A percentile compares a stretch with the other conserved stretches of the same genome.
phyloP scores from a whole-genome alignment of 2,329 filamentous ascomycete species.

The Ascochyta viciae-villosae region DNA sequence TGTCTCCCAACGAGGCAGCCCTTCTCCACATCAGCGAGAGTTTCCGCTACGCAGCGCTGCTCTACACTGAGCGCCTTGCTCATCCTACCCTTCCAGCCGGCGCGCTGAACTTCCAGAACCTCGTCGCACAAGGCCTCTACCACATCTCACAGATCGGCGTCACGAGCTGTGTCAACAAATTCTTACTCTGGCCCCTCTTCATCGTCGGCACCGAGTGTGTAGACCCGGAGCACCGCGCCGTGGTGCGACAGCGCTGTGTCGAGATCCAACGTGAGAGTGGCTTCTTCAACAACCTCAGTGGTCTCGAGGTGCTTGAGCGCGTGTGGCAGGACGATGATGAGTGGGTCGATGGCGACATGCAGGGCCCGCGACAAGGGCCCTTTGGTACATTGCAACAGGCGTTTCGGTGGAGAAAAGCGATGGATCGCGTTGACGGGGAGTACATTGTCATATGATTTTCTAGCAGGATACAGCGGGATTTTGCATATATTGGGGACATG shows the following conservation, averaged over 20 bases:
- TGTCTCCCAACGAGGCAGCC: slow-evolving; percentile 68
- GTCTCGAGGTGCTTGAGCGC: slow-evolving; percentile 83
- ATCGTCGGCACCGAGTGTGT: slow-evolving; percentile 90
- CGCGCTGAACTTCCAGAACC: slow-evolving; percentile 79
- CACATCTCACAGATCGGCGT: slow-evolving; percentile 82
- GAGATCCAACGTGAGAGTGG: slow-evolving; percentile 89
- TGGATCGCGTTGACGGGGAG: slow-evolving; percentile 59
- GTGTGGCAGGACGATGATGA: slow-evolving; percentile 72
- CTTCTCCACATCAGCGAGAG: slow-evolving; percentile 85
- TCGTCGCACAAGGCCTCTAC: slow-evolving; percentile 82
- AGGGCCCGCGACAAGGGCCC: slow-evolving; percentile 24
- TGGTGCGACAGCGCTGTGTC: slow-evolving; percentile 79
- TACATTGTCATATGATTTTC: slow-evolving; percentile 57
- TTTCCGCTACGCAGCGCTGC: slow-evolving; percentile 85
- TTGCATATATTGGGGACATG: slow-evolving; percentile 18
- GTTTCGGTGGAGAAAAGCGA: slow-evolving; percentile 59
- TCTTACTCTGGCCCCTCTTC: slow-evolving; percentile 91
- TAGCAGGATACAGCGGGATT: slow-evolving; percentile 19
- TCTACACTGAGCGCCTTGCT: slow-evolving; percentile 89
- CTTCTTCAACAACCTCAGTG: slow-evolving; percentile 91
- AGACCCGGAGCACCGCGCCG: slow-evolving; percentile 76
- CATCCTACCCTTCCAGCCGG: slow-evolving; percentile 75
- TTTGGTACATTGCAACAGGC: slow-evolving; percentile 43
- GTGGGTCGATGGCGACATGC: slow-evolving; percentile 34
- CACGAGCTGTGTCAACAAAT: slow-evolving; percentile 79